Conservation (phyloP, 139 green algal species). For the Picochlorum costavermella region DNA sequence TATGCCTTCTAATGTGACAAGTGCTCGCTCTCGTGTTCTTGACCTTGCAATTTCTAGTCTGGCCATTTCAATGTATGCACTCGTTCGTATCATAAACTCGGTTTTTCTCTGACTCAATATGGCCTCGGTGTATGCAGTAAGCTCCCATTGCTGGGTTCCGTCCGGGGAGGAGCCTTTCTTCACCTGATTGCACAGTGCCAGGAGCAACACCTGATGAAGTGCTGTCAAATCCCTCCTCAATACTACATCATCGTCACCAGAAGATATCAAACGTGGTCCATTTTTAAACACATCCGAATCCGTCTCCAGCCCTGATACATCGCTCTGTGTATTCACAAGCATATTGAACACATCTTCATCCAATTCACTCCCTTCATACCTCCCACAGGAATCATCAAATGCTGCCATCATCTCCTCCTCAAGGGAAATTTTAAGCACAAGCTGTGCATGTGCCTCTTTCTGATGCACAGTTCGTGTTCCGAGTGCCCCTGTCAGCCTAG, state of each 20-base stretch:
- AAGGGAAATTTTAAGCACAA: constrained; percentile 42
- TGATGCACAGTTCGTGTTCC: constrained; percentile 80
- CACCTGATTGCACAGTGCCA: constrained; percentile 47
- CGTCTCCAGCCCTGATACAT: constrained; percentile 8
- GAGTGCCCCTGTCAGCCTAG: constrained; percentile 58
- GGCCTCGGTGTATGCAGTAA: constrained; percentile 70
- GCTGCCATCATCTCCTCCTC: neutral
- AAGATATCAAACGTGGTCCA: constrained; percentile 3
- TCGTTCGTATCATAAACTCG: constrained; percentile 23
- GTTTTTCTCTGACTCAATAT: constrained; percentile 54
- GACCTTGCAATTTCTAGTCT: constrained; percentile 61
- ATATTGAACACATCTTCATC: constrained; percentile 5
- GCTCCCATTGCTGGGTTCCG: constrained; percentile 51
- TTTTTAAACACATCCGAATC: constrained; percentile 19
- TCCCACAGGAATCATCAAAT: neutral
- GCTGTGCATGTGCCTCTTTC: constrained; percentile 70
- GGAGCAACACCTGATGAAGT: constrained; percentile 65
- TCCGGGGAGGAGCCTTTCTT: constrained; percentile 49
- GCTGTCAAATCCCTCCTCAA: constrained; percentile 19
- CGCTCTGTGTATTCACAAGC: neutral
- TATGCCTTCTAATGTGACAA: constrained; percentile 47
- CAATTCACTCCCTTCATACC: neutral
- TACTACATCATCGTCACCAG: neutral
- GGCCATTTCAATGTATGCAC: constrained; percentile 33
- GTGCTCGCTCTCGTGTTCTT: constrained; percentile 66